Evolutionary conservation across 2,329 filamentous ascomycete genomes (phyloP), one percentile per base, ranked within the genome.

Genomic region (Calcarisporium arbuscula): DNA sequence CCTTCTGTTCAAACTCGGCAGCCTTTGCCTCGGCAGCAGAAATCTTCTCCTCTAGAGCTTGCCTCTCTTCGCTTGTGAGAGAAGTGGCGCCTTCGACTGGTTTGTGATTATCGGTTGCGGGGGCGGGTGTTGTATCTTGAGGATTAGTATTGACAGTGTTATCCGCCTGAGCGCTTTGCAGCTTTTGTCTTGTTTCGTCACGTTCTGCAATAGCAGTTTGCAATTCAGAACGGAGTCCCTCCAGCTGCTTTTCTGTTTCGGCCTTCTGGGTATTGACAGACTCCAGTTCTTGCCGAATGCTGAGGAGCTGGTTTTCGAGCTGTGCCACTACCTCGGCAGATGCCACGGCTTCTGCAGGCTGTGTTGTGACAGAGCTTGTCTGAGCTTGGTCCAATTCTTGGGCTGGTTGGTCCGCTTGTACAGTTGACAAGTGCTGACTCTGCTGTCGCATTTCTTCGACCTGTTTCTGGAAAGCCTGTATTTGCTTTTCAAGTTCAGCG

Each of bases 191-290:
- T 8, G 77, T 74, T 41, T 75, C 67, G 36, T 87, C 82, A 28
- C 83, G 68, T 47, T 87, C 78, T 6, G 71, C 64, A 36, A 77
- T 72, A 1, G 72, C 73, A 8, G 66, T 62, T 33, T 80, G 69
- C 10, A 94, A 64, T 49, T 88, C 80, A 6, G 55, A 44, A 19
- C 65, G 71, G 3, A 80, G 54, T 17, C 53, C 57, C 29, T 68
- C 63, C 3, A 84, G 65, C 41, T 83, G 77, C 38, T 75, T 64
- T 44, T 86, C 76, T n/a, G 85, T 67, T 3, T 67, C 67, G 14
- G 78, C 68, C 56, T 85, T 88, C 53, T 92, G 80, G 8, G 77
- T 66, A 6, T 65, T 79, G 34, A 81, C 71, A 2, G 67, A 68
- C 28, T 80, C 77, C 8, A 92, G 70, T 46, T 89, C 76, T 44